Base-by-base conservation (phyloP, 2,329 filamentous ascomycete species). In the Exserohilum turcica region DNA sequence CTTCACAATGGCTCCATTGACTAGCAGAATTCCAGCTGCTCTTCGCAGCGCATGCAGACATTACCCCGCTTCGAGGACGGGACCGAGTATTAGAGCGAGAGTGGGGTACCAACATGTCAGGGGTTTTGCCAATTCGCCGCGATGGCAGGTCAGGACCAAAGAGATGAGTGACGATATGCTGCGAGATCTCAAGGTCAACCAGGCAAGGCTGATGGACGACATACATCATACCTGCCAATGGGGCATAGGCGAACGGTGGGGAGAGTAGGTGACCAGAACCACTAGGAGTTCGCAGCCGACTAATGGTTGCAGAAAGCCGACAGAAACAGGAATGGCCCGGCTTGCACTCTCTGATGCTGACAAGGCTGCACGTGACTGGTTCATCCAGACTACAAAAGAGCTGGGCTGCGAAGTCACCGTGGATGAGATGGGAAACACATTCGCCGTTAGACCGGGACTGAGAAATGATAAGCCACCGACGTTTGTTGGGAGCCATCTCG, bases 381-480 rank as follows among this genome's bases (percentile, higher is more conserved):
- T 94, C 59, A 80, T 86, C 0, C 71, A 85, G 15, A 86, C 84
- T 0, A 85, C 84, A 1, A 75, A 83, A 63, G 77, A 76, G 0
- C 76, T 92, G 0, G 88, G 86, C 8, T 93, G 90, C 70, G 79
- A 80, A 3, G 79, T 89, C 6, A 86, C 82, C 0, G 74, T 91
- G 1, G 90, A 94, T 68, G 78, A 84, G 21, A 92, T 93, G 84
- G 90, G 90, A 16, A 94, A 93, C 61, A 89, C 88, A 56, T 94
- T 93, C 68, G 88, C 89, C 0, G 79, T 90, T 3, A 82, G 87
- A 2, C 82, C 85, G 3, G 89, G 90, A 1, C 76, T 82, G 45
- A 76, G 79, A 15, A 78, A 83, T 21, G 82, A 83, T 2, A 70
- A 69, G 48, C 79, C 84, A 7, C 82, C 88, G 1, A 89, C 86